phyloP scores from a whole-genome alignment of 2,329 filamentous ascomycete genomes.

The Raffaelea albimanens region DNA sequence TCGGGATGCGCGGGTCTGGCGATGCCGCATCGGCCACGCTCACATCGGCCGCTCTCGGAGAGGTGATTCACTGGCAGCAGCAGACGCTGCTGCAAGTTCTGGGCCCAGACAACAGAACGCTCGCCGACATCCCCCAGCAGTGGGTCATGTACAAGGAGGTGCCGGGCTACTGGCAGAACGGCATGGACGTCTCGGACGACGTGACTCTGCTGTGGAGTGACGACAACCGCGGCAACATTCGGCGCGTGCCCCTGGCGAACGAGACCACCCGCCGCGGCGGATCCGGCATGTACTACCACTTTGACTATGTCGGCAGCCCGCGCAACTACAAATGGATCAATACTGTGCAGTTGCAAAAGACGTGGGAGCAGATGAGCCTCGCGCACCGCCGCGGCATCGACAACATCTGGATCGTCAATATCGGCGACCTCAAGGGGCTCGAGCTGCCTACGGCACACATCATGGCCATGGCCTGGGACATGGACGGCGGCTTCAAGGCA shows the following conservation, averaged over 20 bases:
- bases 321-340: constrained; percentile 52
- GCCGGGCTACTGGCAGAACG: constrained; percentile 46
- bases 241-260: constrained; percentile 48
- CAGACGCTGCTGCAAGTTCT: constrained; percentile 11
- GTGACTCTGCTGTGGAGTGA: constrained; percentile 51
- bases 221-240: constrained; percentile 48
- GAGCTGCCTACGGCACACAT: constrained; percentile 59
- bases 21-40: too few relatives aligned
- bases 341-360: constrained; percentile 52
- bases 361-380: constrained; percentile 49
- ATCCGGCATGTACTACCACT: constrained; percentile 57
- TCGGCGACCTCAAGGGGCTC: constrained; percentile 56
- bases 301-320: constrained; percentile 41
- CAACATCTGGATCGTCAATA: constrained; percentile 58
- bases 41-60: too few relatives aligned
- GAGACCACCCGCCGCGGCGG: constrained; percentile 52
- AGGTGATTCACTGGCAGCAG: too few relatives aligned
- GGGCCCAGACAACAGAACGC: constrained; percentile 9
- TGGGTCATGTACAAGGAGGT: constrained; percentile 51
- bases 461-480: constrained; percentile 59
- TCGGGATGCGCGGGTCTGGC: too few relatives aligned
- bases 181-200: constrained; percentile 37
- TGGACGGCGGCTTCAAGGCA: constrained; percentile 14
- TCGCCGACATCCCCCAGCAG: constrained; percentile 37
- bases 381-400: constrained; percentile 49